These are phyloP conservation scores for Lanzia echinophila DNA, from an alignment of 2,329 filamentous ascomycete genomes.

Conservation along the genomic window DNA sequence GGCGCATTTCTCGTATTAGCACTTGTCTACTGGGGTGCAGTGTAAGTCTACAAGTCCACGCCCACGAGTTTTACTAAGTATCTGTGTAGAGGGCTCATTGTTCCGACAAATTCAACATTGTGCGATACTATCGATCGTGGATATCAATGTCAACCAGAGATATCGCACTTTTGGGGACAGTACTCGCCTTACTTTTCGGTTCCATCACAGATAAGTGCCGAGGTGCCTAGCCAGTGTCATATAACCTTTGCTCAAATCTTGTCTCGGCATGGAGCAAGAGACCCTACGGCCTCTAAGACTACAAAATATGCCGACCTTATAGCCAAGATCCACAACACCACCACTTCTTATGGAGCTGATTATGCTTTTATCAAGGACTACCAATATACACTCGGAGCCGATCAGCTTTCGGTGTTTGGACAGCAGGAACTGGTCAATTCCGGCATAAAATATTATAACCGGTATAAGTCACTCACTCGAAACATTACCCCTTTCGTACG, in stretches of 20 bases:
- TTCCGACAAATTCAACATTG: slow-evolving; percentile 12
- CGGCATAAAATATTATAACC: slow-evolving; percentile 66
- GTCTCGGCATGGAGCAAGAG: slow-evolving; percentile 77
- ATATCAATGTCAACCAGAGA: slow-evolving; percentile 28
- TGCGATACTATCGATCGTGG: slow-evolving; percentile 28
- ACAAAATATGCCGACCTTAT: slow-evolving; percentile 57
- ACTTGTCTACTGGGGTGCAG: slow-evolving; percentile 20
- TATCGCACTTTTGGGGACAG: slow-evolving; percentile 61
- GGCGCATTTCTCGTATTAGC: slow-evolving; percentile 17
- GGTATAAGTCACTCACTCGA: slow-evolving; percentile 59
- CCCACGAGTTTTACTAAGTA: slow-evolving; percentile 5
- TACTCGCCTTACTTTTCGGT: slow-evolving; percentile 82
- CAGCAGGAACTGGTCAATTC: slow-evolving; percentile 66
- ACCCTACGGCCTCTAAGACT: slow-evolving; percentile 67
- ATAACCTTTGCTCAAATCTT: slow-evolving; percentile 76
- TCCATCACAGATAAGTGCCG: slow-evolving; percentile 55
- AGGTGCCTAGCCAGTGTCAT: slow-evolving; percentile 58
- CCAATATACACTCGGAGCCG: slow-evolving; percentile 61
- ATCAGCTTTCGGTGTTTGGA: slow-evolving; percentile 63
- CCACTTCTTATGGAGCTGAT: slow-evolving; percentile 50
- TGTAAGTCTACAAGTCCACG: slow-evolving; percentile 13
- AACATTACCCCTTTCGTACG: slow-evolving; percentile 61
- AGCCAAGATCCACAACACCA: slow-evolving; percentile 52
- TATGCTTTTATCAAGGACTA: slow-evolving; percentile 69
- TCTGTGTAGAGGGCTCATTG: slow-evolving; percentile 12